Conservation (phyloP, 2,329 filamentous ascomycete species). For the Pseudocercospora cruenta region DNA sequence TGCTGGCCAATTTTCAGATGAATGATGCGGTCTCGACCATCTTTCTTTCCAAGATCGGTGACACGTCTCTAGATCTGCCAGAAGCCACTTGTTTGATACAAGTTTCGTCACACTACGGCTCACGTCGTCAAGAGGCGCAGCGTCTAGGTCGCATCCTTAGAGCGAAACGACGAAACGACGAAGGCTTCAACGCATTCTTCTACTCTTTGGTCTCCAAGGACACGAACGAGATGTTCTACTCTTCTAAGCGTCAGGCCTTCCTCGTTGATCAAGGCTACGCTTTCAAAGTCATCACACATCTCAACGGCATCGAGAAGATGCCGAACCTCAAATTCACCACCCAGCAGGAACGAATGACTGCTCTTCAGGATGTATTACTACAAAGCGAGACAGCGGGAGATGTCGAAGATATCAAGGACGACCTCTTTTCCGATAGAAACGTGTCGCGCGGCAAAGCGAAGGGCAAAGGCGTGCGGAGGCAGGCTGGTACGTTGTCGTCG, state of each 20-base stretch:
- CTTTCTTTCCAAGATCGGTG: conserved; percentile 95
- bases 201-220: conserved; percentile 97
- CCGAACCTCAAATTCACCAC: conserved; percentile 79
- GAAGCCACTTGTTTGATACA: conserved; percentile 97
- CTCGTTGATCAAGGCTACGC: conserved; percentile 97
- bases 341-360: conserved; percentile 77
- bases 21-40: conserved; percentile 89
- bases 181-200: conserved; percentile 99
- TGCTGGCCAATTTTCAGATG: conserved; percentile 93
- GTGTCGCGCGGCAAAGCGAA: conserved; percentile 44
- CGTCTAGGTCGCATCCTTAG: conserved; percentile 88
- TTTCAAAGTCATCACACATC: conserved; percentile 97
- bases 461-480: conserved; percentile 69
- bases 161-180: conserved; percentile 93
- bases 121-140: conserved; percentile 93
- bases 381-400: conserved; percentile 77
- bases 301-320: conserved; percentile 86
- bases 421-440: conserved; percentile 65
- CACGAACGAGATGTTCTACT: conserved; percentile 97
- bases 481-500: conserved; percentile 81
- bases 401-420: conserved; percentile 70
- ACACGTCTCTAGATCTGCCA: conserved; percentile 94
- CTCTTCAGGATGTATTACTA: conserved; percentile 85
- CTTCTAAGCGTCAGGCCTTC: conserved; percentile 94
- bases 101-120: conserved; percentile 96